These are phyloP conservation scores for Sequoia sempervirens DNA, from an alignment of 75 land plant genomes.

Conservation along the genomic window DNA sequence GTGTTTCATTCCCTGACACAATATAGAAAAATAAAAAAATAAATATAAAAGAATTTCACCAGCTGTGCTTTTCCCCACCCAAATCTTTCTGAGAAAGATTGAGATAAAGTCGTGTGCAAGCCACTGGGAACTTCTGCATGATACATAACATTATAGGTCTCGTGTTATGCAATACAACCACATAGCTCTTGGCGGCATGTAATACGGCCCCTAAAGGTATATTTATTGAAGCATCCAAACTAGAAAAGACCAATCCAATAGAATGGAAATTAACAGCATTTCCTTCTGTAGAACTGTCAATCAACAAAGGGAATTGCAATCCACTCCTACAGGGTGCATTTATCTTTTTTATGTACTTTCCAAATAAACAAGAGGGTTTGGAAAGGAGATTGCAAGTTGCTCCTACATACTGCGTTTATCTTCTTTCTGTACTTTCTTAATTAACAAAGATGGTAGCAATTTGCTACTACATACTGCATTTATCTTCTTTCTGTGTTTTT, in stretches of 20 bases:
- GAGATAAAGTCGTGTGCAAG: background rate
- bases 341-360: background rate
- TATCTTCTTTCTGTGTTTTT: background rate
- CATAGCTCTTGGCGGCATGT: background rate
- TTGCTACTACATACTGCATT: too few relatives aligned
- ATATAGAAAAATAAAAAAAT: too few relatives aligned
- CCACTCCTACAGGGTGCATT: background rate
- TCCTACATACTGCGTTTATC: background rate
- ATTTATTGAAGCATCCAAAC: background rate
- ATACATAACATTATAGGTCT: background rate
- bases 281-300: background rate
- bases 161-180: background rate
- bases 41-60: background rate
- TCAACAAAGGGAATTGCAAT: background rate
- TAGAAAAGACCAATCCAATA: background rate
- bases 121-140: background rate
- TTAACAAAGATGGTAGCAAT: background rate
- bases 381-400: background rate
- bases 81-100: background rate
- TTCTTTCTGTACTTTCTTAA: too few relatives aligned
- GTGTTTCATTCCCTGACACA: background rate
- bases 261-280: background rate
- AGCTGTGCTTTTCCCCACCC: background rate
- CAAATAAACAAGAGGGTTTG: too few relatives aligned
- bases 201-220: background rate